Conservation (phyloP, 257 asterid species). For the Verbascum thapsus region DNA sequence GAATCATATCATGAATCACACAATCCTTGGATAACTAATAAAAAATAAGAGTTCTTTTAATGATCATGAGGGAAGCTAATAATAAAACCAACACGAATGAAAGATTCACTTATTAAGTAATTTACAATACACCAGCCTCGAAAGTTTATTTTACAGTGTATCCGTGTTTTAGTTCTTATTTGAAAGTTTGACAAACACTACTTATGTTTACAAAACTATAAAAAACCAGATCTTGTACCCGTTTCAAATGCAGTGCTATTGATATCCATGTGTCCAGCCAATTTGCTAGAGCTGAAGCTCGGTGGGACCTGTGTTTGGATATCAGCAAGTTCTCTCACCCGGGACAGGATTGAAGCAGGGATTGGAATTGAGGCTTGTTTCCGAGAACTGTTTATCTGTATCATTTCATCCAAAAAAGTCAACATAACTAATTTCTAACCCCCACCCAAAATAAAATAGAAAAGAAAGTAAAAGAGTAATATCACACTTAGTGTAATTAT, state of each 20-base stretch:
- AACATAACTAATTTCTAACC: no score
- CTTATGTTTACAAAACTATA: conserved; percentile 44
- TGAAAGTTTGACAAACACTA: conserved; percentile 19
- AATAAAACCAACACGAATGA: conserved; percentile 3
- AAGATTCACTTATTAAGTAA: neutral
- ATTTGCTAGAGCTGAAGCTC: conserved; percentile 46
- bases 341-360: conserved; percentile 72
- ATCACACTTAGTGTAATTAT: no score
- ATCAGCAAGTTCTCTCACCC: conserved; percentile 90
- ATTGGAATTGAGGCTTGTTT: conserved; percentile 72
- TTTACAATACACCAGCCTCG: conserved; percentile 7
- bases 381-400: conserved; percentile 58
- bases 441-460: neutral
- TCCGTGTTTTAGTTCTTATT: conserved; percentile 23
- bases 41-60: no score
- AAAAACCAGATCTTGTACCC: conserved; percentile 42
- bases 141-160: conserved; percentile 28
- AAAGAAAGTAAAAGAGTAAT: neutral
- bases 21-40: no score
- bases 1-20: no score
- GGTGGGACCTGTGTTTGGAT: conserved; percentile 58
- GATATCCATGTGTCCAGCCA: conserved; percentile 38
- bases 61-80: neutral
- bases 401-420: conserved; percentile 26
- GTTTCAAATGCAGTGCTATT: conserved; percentile 38